Base-by-base conservation (phyloP, 2,329 filamentous ascomycete species). In the Aspergillus floridensis region DNA sequence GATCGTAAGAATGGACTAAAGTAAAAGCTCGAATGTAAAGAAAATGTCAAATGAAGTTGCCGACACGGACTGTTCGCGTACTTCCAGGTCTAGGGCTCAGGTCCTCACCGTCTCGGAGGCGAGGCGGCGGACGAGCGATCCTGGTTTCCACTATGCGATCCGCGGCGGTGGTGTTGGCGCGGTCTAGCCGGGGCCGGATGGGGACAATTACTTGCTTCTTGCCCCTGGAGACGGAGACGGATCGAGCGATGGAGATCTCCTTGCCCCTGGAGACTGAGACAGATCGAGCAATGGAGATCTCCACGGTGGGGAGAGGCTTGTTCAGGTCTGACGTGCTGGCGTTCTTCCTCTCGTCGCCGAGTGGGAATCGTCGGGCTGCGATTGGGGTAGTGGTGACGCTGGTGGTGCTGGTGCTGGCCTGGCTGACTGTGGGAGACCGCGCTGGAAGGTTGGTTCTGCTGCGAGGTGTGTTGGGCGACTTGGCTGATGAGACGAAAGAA, bases 251-350 rank as follows among this genome's bases (percentile, higher is more conserved):
- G 3, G 76, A 77, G 32, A 78, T 67, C 59, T 77, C 72, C 38
- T 29, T 29, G 7, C 26, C 26, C 7, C 26, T 29, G 26, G 26
- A 72, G 0, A 78, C 70, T 8, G 75, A 77, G 8, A 79, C 64
- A 5, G 76, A 77, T 29, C 75, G 67, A 3, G 76, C 76, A 38
- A 73, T 68, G 3, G 76, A 77, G 32, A 78, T 67, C 59, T 77
- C 72, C 38, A 76, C 66, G 5, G 60, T 59, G 1, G 60, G 62
- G 38, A 61, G 56, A 56, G 64, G 19, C 29, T 57, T 54, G 32
- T 53, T 51, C 26, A 59, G 53, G 16, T 61, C 56, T 10, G 47
- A 21, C 2, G 59, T 53, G 21, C 59, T 56, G 21, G 57, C 22
- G 12, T 62, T 61, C 6, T 63, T 58, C 5, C 49, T 60, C 7